These are phyloP conservation scores for Turritis glabra DNA, from an alignment of 345 rosid genomes.

Conservation along the genomic window DNA sequence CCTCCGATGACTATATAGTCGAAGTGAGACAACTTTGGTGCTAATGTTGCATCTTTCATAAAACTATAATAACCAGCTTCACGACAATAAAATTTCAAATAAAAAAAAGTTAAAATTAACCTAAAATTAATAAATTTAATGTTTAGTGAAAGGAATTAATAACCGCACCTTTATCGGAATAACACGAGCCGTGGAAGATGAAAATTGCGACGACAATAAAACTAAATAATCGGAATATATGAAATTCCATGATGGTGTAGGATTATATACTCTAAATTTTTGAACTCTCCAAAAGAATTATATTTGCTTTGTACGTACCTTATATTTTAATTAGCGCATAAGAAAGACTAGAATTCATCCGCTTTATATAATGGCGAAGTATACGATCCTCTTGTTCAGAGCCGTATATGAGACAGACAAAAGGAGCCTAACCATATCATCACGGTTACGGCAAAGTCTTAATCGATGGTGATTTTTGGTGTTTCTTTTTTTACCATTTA, in stretches of 20 bases:
- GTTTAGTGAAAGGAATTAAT: not conserved
- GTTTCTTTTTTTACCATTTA: not conserved
- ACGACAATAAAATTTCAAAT: not conserved
- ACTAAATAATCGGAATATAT: not conserved
- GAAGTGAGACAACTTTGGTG: slow-evolving; percentile 41
- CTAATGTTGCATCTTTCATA: slow-evolving; percentile 54
- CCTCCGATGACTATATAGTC: slow-evolving; percentile 81
- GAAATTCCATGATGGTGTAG: not conserved
- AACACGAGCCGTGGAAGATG: not conserved
- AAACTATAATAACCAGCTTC: slow-evolving; percentile 31
- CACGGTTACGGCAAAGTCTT: slow-evolving; percentile 18
- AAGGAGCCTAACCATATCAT: not conserved
- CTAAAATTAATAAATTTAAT: not conserved
- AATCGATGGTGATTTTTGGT: not conserved
- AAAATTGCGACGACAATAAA: not conserved
- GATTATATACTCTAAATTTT: not conserved
- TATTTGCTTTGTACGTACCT: too few relatives aligned
- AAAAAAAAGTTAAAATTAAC: not conserved
- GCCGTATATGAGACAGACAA: not conserved
- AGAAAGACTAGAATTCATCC: not conserved
- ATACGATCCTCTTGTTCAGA: not conserved
- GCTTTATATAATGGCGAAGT: not conserved
- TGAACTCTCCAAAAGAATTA: not conserved
- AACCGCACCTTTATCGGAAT: slow-evolving; percentile 8
- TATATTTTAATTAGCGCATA: not conserved